Evolutionary conservation across 345 rosid species (phyloP).

Genomic region (Streptanthus diversifolius): DNA sequence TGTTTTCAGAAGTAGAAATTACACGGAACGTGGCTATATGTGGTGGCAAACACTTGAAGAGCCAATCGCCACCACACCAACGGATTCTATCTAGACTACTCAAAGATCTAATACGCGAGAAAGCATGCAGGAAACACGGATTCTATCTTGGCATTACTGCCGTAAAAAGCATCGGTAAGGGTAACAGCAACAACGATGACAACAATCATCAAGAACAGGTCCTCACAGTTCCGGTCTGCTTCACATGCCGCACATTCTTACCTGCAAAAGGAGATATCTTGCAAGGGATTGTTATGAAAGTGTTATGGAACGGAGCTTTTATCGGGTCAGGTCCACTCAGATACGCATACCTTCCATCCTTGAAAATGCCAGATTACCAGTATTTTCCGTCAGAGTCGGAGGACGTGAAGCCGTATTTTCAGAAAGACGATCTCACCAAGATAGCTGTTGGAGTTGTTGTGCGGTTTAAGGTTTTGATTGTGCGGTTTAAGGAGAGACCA

Average conservation of each 20-base stretch:
- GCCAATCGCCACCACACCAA: not conserved
- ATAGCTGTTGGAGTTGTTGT: conserved; percentile 27
- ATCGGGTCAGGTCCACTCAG: conserved; percentile 21
- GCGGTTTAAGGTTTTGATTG: conserved; percentile 17
- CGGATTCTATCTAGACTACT: conserved; percentile 14
- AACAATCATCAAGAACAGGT: not conserved
- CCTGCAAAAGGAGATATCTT: conserved; percentile 25
- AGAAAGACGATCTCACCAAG: conserved; percentile 24
- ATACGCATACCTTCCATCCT: conserved; percentile 1
- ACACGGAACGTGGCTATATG: conserved; percentile 15
- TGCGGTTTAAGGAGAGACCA: conserved; percentile 18
- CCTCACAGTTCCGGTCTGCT: conserved; percentile 14
- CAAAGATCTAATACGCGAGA: conserved; percentile 7
- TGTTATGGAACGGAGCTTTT: conserved; percentile 1
- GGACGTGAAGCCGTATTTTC: not conserved
- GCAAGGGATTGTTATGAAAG: conserved; percentile 19
- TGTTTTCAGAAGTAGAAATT: conserved; percentile 31
- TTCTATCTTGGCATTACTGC: conserved; percentile 19
- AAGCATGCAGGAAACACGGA: conserved; percentile 18
- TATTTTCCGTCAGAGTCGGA: not conserved
- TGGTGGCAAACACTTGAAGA: conserved; percentile 5
- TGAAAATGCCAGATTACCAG: conserved; percentile 22
- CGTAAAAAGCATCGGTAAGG: conserved; percentile 17
- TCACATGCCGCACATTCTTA: conserved; percentile 34
- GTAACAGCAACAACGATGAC: not conserved